Base-by-base conservation (phyloP, 441 rosid species). In the Euphorbia corollata region DNA sequence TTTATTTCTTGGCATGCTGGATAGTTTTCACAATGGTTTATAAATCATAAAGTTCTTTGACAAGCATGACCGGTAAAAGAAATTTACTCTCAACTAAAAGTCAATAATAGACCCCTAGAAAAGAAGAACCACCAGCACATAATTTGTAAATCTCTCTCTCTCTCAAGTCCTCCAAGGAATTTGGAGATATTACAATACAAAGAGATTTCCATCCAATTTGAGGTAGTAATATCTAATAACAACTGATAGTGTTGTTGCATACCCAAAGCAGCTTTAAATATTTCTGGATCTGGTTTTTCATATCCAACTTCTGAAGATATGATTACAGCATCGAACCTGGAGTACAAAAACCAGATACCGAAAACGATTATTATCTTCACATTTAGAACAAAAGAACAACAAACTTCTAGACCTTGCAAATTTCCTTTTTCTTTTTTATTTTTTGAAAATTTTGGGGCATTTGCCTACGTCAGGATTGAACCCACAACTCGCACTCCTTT, bases 291-390 rank as follows among this genome's bases (percentile, higher is more conserved):
- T 23, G 95, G 95, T 71, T 92, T 92, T 73, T 92, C 98, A 61
- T 69, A 85, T 74, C 93, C 90, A 41, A 84, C 88, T 79, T 89
- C 96, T 3, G 98, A 83, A 59, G 95, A 92, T 76, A 92, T 80
- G 64, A 89, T 74, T 63, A 89, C 75, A 76, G 93, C 89, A 74
- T 88, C 95, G 59, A 89, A 89, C 83, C 98, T 92, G 82, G 39
- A 77, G 67, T 50, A 57, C 38, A 68, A 69, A 63, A 23, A 45
- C 67, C 34, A 51, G n/a, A 11, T 55, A 34, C 4, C 4, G 32
- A 1, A 2, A 23, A 41, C 5, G 9, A 61, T 4, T 12, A 53
- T 0, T 18, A 13, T 16, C 20, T 12, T 36, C 50, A 4, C 24
- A 50, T 18, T 9, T 55, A 7, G 7, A 20, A 48, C 23, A 45